Evolutionary conservation across 345 rosid genomes (phyloP).

Genomic region (Murraya paniculata): DNA sequence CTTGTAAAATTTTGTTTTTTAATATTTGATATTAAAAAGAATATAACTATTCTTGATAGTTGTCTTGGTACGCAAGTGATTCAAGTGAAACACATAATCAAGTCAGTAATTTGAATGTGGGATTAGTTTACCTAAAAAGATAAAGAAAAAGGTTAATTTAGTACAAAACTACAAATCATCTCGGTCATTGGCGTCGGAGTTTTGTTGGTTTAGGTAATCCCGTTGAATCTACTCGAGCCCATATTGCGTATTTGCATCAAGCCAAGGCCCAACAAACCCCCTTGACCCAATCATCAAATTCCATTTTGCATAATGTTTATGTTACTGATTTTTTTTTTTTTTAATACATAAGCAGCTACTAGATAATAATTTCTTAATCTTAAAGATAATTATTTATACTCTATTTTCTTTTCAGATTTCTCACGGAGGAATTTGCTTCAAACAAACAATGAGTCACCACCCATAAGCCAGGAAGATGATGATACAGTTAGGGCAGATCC

Average conservation of each 20-base stretch:
- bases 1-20: too few relatives aligned
- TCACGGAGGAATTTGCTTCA: slow-evolving; percentile 29
- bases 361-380: neutral
- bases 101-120: too few relatives aligned
- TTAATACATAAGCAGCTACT: too few relatives aligned
- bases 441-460: slow-evolving; percentile 20
- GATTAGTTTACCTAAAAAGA: too few relatives aligned
- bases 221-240: neutral
- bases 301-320: too few relatives aligned
- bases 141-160: neutral
- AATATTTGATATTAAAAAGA: too few relatives aligned
- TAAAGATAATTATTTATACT: neutral
- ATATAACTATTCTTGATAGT: too few relatives aligned
- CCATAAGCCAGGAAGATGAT: slow-evolving; percentile 24
- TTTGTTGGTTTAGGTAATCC: neutral
- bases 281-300: neutral
- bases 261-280: neutral
- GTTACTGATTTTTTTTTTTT: too few relatives aligned
- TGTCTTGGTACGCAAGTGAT: too few relatives aligned
- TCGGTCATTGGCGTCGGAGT: neutral
- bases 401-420: neutral
- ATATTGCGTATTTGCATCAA: neutral
- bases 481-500: slow-evolving; percentile 61
- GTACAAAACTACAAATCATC: neutral
- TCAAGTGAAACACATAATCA: too few relatives aligned